A percentile compares a stretch with the other conserved stretches of the same genome.
phyloP scores from a whole-genome alignment of 83 land plant genomes.

The Isoetes engelmannii region DNA sequence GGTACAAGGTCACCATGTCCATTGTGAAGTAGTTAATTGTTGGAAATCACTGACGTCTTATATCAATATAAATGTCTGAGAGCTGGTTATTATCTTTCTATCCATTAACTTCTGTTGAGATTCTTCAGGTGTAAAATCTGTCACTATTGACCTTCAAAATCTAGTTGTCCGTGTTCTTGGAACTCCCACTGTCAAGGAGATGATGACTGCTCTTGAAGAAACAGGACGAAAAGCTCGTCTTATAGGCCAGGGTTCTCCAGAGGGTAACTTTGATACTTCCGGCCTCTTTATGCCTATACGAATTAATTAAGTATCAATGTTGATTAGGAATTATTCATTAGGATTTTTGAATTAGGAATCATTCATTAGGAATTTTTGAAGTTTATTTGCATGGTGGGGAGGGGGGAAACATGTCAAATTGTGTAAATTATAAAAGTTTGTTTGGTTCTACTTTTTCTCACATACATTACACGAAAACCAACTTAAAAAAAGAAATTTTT shows the following conservation, averaged over 20 bases:
- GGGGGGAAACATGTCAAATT: too few relatives aligned
- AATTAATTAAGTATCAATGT: not conserved
- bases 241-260: slow-evolving; percentile 87
- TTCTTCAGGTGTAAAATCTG: slow-evolving; percentile 57
- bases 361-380: too few relatives aligned
- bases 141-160: slow-evolving; percentile 72
- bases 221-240: slow-evolving; percentile 82
- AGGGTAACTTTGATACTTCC: slow-evolving; percentile 35
- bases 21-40: too few relatives aligned
- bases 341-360: slow-evolving; percentile 2
- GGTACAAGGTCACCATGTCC: slow-evolving; percentile 32
- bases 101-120: not conserved
- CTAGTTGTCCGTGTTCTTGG: slow-evolving; percentile 86
- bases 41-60: too few relatives aligned
- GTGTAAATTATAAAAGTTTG: too few relatives aligned
- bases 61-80: too few relatives aligned
- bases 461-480: too few relatives aligned
- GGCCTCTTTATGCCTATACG: too few relatives aligned
- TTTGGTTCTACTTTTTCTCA: too few relatives aligned
- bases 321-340: slow-evolving; percentile 7
- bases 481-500: too few relatives aligned
- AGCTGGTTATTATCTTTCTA: not conserved
- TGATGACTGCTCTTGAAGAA: slow-evolving; percentile 67
- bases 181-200: slow-evolving; percentile 47
- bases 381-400: too few relatives aligned